Percentiles rank a stretch among this genome's conserved stretches.
phyloP scores from a whole-genome alignment of 2,329 filamentous ascomycete species.

The Albophoma yamanashiensis region DNA sequence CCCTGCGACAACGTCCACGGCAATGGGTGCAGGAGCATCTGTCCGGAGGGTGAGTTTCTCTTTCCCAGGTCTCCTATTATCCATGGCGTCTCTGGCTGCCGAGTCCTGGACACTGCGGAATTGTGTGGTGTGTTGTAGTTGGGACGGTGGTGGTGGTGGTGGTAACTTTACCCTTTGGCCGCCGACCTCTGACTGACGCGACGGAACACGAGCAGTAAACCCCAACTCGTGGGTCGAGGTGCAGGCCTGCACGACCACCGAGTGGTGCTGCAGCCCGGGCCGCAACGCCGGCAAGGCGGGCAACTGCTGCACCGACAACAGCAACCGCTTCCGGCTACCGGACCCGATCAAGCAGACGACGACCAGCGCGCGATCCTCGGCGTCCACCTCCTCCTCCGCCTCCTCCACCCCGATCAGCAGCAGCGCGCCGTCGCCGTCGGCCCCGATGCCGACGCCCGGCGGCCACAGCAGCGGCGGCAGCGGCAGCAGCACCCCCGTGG shows the following conservation, averaged over 20 bases:
- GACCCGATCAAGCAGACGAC: neutral
- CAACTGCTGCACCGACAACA: neutral
- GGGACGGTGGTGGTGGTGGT: neutral
- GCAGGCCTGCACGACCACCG: neutral
- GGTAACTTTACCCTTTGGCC: neutral
- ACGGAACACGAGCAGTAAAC: neutral
- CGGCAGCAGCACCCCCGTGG: neutral
- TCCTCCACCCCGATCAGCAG: neutral
- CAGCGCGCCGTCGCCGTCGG: neutral
- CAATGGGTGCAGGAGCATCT: neutral
- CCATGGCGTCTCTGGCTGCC: neutral
- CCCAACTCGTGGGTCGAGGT: neutral
- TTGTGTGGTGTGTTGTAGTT: too few species aligned
- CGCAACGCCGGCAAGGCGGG: neutral
- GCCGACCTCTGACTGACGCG: neutral
- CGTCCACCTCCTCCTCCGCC: neutral
- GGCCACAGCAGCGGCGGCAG: neutral
- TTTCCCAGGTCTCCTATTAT: neutral
- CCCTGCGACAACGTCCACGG: neutral
- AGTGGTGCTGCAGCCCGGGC: neutral
- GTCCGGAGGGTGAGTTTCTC: neutral
- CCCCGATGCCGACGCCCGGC: neutral
- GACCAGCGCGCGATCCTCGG: neutral
- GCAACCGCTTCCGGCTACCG: neutral
- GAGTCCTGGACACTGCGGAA: neutral